A percentile compares a stretch with the other conserved stretches of the same genome.
phyloP scores from a whole-genome alignment of 768 basidiomycete species.

The Leucocoprinus sp. region DNA sequence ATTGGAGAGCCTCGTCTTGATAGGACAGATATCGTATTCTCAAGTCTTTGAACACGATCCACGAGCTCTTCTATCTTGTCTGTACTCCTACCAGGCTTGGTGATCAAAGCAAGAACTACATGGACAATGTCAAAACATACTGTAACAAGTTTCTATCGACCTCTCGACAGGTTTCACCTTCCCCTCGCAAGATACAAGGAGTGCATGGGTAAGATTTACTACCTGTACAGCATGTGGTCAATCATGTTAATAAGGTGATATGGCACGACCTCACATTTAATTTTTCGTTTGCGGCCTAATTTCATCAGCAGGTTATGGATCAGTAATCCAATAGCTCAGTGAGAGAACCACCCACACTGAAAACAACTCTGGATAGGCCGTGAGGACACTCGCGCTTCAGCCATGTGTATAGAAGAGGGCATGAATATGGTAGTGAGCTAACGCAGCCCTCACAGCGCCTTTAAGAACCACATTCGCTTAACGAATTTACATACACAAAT shows the following conservation, averaged over 20 bases:
- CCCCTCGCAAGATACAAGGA: conserved; percentile 20
- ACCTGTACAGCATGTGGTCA: conserved; percentile 11
- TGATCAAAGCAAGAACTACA: not conserved
- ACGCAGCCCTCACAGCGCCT: not conserved
- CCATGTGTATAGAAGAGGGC: conserved; percentile 2
- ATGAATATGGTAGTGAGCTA: not conserved
- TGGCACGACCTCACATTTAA: conserved; percentile 16
- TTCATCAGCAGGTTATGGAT: not conserved
- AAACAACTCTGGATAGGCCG: conserved; percentile 23
- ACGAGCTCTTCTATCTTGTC: conserved; percentile 19
- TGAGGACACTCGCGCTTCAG: conserved; percentile 12
- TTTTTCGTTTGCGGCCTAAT: conserved; percentile 22
- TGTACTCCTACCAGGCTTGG: conserved; percentile 7
- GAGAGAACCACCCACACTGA: conserved; percentile 16
- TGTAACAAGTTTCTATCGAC: conserved; percentile 16
- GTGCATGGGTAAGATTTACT: conserved; percentile 22
- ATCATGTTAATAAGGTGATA: not conserved
- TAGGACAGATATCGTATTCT: conserved; percentile 17
- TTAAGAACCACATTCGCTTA: not conserved
- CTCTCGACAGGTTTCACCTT: conserved; percentile 19
- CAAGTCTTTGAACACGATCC: conserved; percentile 18
- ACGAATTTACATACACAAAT: conserved; percentile 1
- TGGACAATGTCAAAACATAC: conserved; percentile 9
- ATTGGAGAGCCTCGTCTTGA: conserved; percentile 11
- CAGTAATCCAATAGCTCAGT: not conserved